Percentiles rank a stretch among this genome's conserved stretches.
Conservation (phyloP, 2,329 filamentous ascomycete species). For the Venturiaceae sp. region DNA sequence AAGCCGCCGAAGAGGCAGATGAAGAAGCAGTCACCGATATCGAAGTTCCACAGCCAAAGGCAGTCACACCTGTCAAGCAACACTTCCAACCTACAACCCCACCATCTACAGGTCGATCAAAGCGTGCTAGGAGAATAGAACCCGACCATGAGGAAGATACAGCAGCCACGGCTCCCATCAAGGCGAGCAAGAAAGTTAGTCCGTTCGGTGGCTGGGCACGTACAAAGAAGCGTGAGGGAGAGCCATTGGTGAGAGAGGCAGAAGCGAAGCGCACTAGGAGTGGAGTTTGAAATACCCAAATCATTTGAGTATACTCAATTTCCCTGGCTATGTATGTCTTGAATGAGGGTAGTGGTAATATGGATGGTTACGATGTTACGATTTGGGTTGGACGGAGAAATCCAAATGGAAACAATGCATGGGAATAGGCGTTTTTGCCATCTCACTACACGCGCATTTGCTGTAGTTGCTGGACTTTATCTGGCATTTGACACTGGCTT, state of each 20-base stretch:
- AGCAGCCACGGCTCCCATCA: slow-evolving; percentile 13
- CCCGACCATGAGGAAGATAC: background rate
- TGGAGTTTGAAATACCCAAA: background rate
- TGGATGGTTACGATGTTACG: background rate
- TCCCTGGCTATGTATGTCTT: background rate
- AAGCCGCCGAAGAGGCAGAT: slow-evolving; percentile 42
- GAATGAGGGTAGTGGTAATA: background rate
- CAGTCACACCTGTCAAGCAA: slow-evolving; percentile 26
- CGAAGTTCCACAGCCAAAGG: slow-evolving; percentile 15
- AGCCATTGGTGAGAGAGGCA: slow-evolving; percentile 17
- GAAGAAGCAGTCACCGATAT: slow-evolving; percentile 47
- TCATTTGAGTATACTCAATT: background rate
- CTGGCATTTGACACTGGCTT: background rate
- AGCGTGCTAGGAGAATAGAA: background rate
- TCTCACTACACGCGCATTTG: no score
- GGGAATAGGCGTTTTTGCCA: background rate
- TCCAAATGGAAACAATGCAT: background rate
- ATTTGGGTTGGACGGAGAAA: background rate
- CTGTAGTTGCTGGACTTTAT: background rate
- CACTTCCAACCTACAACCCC: slow-evolving; percentile 17
- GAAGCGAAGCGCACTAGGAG: slow-evolving; percentile 11
- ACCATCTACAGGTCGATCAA: background rate
- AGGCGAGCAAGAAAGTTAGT: slow-evolving; percentile 29
- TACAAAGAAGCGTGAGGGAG: slow-evolving; percentile 47
- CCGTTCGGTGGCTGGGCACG: slow-evolving; percentile 62